Conservation (phyloP, 2,329 filamentous ascomycete species). For the Cercospora citrullina region DNA sequence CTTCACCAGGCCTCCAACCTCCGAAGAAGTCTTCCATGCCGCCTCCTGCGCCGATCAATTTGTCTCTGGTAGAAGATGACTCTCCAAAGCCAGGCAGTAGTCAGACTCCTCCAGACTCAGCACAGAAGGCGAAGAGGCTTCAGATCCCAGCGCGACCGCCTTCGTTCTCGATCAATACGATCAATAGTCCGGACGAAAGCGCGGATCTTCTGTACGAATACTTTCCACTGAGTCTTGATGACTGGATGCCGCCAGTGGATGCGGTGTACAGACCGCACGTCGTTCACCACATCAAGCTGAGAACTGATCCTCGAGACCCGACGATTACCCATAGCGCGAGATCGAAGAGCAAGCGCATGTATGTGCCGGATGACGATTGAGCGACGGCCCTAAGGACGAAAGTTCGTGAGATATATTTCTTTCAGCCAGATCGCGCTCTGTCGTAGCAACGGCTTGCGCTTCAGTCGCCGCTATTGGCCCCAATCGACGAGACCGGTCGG, state of each 20-base stretch:
- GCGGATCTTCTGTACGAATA: slow-evolving; percentile 90
- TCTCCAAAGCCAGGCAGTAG: slow-evolving; percentile 39
- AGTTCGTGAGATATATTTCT: not conserved
- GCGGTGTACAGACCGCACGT: slow-evolving; percentile 90
- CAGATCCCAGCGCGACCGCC: slow-evolving; percentile 44
- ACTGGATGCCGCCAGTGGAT: slow-evolving; percentile 89
- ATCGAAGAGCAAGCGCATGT: slow-evolving; percentile 19
- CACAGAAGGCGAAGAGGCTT: slow-evolving; percentile 28
- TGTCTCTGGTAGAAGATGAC: slow-evolving; percentile 59
- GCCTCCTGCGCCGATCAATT: slow-evolving; percentile 51
- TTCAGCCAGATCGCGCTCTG: not conserved
- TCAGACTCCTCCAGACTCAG: slow-evolving; percentile 27
- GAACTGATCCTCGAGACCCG: slow-evolving; percentile 49
- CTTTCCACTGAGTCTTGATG: slow-evolving; percentile 85
- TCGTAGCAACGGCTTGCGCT: not conserved
- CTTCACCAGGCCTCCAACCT: slow-evolving; percentile 52
- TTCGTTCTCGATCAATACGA: slow-evolving; percentile 50
- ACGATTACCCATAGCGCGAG: slow-evolving; percentile 28
- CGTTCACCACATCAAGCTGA: slow-evolving; percentile 75
- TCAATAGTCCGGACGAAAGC: slow-evolving; percentile 69
- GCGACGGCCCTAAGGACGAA: slow-evolving; percentile 21
- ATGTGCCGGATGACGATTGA: slow-evolving; percentile 14
- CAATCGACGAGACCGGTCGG: not conserved
- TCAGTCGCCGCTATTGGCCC: not conserved
- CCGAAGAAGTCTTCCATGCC: slow-evolving; percentile 44